Evolutionary conservation across 495 filamentous ascomycete species (phyloP).

Genomic region (Diplogelasinospora grovesii): DNA sequence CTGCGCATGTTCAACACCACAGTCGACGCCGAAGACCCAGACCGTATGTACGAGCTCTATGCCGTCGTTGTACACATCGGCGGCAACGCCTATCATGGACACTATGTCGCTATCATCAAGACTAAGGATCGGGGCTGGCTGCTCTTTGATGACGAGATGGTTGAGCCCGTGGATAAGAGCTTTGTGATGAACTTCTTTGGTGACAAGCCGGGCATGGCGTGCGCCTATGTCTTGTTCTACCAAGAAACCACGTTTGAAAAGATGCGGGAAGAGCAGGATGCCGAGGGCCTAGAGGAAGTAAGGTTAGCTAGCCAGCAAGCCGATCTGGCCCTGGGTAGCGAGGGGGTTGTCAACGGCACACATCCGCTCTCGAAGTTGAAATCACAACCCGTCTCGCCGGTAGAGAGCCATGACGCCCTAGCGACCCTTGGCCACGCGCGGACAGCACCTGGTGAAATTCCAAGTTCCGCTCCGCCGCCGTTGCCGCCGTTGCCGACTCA

Average conservation of each 20-base stretch:
- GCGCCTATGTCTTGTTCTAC: constrained; percentile 96
- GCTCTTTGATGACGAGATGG: constrained; percentile 96
- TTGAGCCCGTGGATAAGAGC: constrained; percentile 92
- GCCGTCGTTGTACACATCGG: constrained; percentile 98
- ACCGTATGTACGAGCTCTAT: constrained; percentile 92
- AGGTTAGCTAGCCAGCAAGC: constrained; percentile 51
- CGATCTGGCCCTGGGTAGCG: constrained; percentile 38
- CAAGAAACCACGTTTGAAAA: constrained; percentile 93
- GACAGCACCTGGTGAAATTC: constrained; percentile 47
- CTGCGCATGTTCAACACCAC: constrained; percentile 97
- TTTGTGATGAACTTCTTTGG: constrained; percentile 99
- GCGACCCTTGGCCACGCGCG: constrained; percentile 51
- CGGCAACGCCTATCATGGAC: constrained; percentile 94
- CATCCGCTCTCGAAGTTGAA: constrained; percentile 31
- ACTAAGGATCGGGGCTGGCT: constrained; percentile 94
- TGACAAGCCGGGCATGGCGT: constrained; percentile 82
- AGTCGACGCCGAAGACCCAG: constrained; percentile 91
- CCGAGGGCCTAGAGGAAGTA: constrained; percentile 64
- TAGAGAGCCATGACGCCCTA: constrained; percentile 48
- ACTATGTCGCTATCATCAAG: constrained; percentile 97
- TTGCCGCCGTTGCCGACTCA: constrained; percentile 24
- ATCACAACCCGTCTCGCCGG: constrained; percentile 29
- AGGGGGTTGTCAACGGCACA: constrained; percentile 34
- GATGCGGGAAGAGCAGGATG: constrained; percentile 72
- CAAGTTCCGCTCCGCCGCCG: constrained; percentile 3